Percentiles rank a stretch among this genome's conserved stretches.
Evolutionary conservation across 257 asterid species (phyloP).

Genomic region (Solanum lycopersicoides): DNA sequence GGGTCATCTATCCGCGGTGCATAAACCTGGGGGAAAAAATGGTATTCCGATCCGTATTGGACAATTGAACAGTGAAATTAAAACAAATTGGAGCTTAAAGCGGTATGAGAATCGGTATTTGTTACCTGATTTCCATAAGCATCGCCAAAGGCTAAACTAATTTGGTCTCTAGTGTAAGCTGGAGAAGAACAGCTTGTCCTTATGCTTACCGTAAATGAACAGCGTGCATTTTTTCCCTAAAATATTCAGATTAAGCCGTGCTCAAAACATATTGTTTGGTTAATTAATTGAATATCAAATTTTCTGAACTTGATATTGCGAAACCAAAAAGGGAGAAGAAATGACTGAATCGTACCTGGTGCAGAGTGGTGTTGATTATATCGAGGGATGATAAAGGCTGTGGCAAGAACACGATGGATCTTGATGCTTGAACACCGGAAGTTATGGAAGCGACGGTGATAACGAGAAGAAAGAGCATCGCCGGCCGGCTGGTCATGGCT

Average conservation of each 20-base stretch:
- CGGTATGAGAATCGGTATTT: background rate
- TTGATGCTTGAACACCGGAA: background rate
- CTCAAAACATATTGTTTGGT: background rate
- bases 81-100: background rate
- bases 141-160: constrained; percentile 92
- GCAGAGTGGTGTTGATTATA: background rate
- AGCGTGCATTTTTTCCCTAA: constrained; percentile 1
- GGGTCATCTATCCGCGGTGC: constrained; percentile 85
- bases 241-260: background rate
- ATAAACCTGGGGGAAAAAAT: constrained; percentile 46
- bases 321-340: background rate
- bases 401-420: background rate
- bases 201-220: constrained; percentile 58
- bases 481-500: background rate
- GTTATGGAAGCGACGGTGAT: background rate
- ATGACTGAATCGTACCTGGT: background rate
- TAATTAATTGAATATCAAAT: background rate
- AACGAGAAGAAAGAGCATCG: background rate
- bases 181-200: constrained; percentile 82
- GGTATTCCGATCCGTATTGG: background rate
- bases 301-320: background rate
- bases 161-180: constrained; percentile 59
- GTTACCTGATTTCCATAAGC: constrained; percentile 90
- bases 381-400: background rate
- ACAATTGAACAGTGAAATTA: background rate